Evolutionary conservation across 805 yeast species (phyloP).

Genomic region (Candida loeiensis): DNA sequence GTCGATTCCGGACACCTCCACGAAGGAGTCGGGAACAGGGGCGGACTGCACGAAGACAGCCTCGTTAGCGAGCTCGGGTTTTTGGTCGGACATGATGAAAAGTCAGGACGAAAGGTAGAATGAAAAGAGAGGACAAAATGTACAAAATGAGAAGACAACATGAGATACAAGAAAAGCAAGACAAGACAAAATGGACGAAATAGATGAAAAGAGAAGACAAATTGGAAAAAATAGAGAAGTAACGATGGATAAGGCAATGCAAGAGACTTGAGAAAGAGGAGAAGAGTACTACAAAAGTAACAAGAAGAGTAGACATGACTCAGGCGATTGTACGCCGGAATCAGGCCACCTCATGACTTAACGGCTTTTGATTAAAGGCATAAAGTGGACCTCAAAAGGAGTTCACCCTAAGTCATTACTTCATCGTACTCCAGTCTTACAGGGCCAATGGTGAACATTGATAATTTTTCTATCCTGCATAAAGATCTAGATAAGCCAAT

Average conservation of each 20-base stretch:
- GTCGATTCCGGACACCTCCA: conserved; percentile 83
- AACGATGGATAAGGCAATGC: not conserved
- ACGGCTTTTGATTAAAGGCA: too few relatives aligned
- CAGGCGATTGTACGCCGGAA: too few relatives aligned
- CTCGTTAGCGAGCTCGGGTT: conserved; percentile 77
- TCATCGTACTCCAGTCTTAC: too few relatives aligned
- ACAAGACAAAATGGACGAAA: too few relatives aligned
- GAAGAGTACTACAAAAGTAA: not conserved
- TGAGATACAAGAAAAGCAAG: not conserved
- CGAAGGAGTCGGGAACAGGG: conserved; percentile 78
- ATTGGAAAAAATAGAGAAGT: not conserved
- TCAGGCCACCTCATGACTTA: too few relatives aligned
- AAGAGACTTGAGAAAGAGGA: not conserved
- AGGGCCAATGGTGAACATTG: too few relatives aligned
- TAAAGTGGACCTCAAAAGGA: too few relatives aligned
- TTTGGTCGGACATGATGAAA: conserved; percentile 11
- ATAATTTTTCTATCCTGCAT: too few relatives aligned
- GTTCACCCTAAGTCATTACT: too few relatives aligned
- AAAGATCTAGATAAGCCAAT: too few relatives aligned
- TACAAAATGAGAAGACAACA: not conserved
- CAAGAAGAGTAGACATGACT: not conserved
- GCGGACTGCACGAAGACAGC: conserved; percentile 87
- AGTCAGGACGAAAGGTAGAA: not conserved
- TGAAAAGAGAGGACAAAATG: not conserved
- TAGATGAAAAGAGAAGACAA: not conserved